Base-by-base conservation (phyloP, 345 rosid species). In the Toxicodendron radicans region DNA sequence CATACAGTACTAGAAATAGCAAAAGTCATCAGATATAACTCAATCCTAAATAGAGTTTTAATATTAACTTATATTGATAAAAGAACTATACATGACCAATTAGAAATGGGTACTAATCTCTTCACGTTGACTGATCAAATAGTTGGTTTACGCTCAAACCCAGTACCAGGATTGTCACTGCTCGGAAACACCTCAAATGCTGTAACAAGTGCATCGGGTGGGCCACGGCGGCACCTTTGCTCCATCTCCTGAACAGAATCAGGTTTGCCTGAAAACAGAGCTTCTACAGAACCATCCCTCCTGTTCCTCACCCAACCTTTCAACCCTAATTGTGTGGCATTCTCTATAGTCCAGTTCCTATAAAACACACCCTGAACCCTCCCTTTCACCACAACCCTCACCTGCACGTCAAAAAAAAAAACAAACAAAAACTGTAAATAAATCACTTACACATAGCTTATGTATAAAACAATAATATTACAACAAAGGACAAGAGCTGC, bases 291-390 rank as follows among this genome's bases (percentile, higher is more conserved):
- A 56, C 98, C 96, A 63, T 95, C 97, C 73, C 92, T 90, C 67
- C 87, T 83, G 78, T 92, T 95, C 84, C 94, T 85, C 13, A 95
- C 97, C 99, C 97, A 92, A 70, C 97, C 97, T 48, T 86, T 91
- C 32, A 95, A n/a, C 67, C 96, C 96, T 58, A 92, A 82, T 69
- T 85, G 87, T 41, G 76, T 80, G 0, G 98, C 98, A 59, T 89
- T 91, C 75, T 90, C 96, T 20, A 90, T 75, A 5, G 93, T 91
- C 98, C 98, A 92, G 83, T 91, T 84, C 75, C 96, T 87, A 76
- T 92, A 92, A 69, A 94, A 95, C 45, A 95, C 97, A 54, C 98
- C 98, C 41, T 95, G 98, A 35, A 95, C 98, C 73, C 88, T 87
- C 66, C 99, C 98, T 80, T 91, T 92, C 33, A 92, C 75, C 84